phyloP scores from a whole-genome alignment of 805 yeast genomes.

The Komagataella ulmi region DNA sequence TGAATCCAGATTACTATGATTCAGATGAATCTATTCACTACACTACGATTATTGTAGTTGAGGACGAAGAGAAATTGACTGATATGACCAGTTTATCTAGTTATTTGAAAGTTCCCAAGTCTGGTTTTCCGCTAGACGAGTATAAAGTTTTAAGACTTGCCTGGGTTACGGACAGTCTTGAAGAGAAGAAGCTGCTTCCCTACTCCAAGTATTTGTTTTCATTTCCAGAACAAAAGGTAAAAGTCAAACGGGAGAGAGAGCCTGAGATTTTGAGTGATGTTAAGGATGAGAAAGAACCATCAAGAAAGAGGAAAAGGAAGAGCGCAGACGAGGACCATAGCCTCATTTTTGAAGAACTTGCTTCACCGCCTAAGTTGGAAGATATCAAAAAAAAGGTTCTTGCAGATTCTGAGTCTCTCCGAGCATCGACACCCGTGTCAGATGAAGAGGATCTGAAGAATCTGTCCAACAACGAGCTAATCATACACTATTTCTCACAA shows the following conservation, averaged over 20 bases:
- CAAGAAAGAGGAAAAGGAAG: neutral
- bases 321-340: neutral
- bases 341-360: neutral
- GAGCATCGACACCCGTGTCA: neutral
- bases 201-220: neutral
- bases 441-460: neutral
- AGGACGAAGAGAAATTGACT: neutral
- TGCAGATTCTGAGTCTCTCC: neutral
- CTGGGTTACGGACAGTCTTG: neutral
- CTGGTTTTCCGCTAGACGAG: neutral
- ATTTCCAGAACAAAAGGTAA: neutral
- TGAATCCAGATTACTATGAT: neutral
- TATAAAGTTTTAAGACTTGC: neutral
- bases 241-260: neutral
- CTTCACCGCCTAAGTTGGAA: neutral
- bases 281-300: neutral
- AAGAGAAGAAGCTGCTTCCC: neutral
- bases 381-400: neutral
- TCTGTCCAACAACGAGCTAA: conserved; percentile 11
- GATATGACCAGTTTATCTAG: neutral
- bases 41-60: conserved; percentile 3
- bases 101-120: neutral
- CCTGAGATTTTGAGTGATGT: neutral
- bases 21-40: neutral
- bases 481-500: conserved; percentile 17